Percentiles rank a stretch among this genome's conserved stretches.
phyloP scores from a whole-genome alignment of 192 early-diverging fungal species.

The Pecoramyces ruminantium region DNA sequence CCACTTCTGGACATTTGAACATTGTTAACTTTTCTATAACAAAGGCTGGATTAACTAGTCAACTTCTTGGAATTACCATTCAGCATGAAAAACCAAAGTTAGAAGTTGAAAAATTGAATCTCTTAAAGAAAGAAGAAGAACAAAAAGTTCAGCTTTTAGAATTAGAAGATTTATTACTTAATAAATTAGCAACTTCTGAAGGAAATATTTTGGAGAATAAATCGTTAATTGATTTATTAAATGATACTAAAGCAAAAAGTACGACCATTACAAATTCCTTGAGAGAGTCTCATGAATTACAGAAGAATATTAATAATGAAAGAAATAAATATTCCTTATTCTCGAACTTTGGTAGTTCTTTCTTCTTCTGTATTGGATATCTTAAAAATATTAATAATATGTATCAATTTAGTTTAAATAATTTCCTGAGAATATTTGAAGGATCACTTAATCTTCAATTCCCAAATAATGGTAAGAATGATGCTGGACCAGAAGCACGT shows the following conservation, averaged over 20 bases:
- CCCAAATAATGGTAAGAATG: conserved; percentile 10
- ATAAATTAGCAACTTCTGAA: conserved; percentile 28
- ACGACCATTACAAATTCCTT: conserved; percentile 20
- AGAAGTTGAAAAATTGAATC: conserved; percentile 24
- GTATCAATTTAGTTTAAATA: conserved; percentile 31
- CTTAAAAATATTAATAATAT: conserved; percentile 29
- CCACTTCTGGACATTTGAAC: conserved; percentile 16
- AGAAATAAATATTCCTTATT: conserved; percentile 28
- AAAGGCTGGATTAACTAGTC: conserved; percentile 24
- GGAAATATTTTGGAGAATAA: conserved; percentile 47
- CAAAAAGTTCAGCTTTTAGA: conserved; percentile 25
- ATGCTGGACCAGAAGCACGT: conserved; percentile 13
- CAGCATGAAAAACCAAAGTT: conserved; percentile 35
- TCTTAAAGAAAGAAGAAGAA: conserved; percentile 32
- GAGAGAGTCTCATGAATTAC: conserved; percentile 24
- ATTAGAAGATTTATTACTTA: conserved; percentile 32
- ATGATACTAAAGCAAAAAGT: conserved; percentile 38
- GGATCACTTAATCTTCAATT: conserved; percentile 13
- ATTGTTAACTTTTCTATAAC: conserved; percentile 40
- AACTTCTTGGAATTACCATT: conserved; percentile 32
- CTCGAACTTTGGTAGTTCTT: conserved; percentile 20
- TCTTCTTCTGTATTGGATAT: conserved; percentile 32
- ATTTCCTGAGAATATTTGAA: conserved; percentile 27
- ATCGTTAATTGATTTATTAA: conserved; percentile 23
- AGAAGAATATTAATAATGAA: conserved; percentile 26